These are phyloP conservation scores for Flaveria linearis DNA, from an alignment of 129 eudicot species.

Conservation along the genomic window DNA sequence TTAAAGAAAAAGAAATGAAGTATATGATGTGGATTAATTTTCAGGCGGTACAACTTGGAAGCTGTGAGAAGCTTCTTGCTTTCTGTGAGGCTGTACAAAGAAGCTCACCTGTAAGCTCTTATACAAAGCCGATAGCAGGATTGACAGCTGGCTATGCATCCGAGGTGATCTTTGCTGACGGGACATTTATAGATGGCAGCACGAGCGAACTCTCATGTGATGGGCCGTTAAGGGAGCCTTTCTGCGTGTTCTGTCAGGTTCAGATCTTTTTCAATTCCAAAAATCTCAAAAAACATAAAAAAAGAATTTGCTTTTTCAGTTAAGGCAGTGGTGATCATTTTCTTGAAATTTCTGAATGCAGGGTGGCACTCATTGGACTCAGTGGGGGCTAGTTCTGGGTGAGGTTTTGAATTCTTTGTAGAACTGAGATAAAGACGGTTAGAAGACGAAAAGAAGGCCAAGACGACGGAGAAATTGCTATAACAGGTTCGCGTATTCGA, in stretches of 20 bases:
- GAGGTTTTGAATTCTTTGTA: conserved; percentile 72
- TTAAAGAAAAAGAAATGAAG: neutral
- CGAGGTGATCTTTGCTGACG: conserved; percentile 98
- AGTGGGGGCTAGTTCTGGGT: conserved; percentile 90
- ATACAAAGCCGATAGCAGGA: conserved; percentile 83
- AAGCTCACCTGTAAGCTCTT: conserved; percentile 93
- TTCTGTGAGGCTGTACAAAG: conserved; percentile 99
- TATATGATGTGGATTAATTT: neutral
- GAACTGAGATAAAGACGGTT: neutral
- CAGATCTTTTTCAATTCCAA: neutral
- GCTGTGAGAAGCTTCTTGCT: conserved; percentile 79
- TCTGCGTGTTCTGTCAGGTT: conserved; percentile 86
- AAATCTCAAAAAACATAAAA: neutral
- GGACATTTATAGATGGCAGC: conserved; percentile 95
- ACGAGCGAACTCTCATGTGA: conserved; percentile 98
- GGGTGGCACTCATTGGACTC: conserved; percentile 99
- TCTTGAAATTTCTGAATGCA: conserved; percentile 29
- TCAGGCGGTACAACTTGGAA: conserved; percentile 92
- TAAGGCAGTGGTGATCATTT: neutral
- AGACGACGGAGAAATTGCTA: too few relatives aligned
- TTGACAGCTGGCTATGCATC: conserved; percentile 96
- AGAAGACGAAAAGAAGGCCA: too few relatives aligned
- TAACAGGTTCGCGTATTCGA: too few relatives aligned
- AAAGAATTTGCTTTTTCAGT: neutral
- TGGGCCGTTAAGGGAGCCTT: conserved; percentile 94